These are phyloP conservation scores for Fragosphaeria purpurea DNA, from an alignment of 2,329 filamentous ascomycete genomes.

Conservation along the genomic window DNA sequence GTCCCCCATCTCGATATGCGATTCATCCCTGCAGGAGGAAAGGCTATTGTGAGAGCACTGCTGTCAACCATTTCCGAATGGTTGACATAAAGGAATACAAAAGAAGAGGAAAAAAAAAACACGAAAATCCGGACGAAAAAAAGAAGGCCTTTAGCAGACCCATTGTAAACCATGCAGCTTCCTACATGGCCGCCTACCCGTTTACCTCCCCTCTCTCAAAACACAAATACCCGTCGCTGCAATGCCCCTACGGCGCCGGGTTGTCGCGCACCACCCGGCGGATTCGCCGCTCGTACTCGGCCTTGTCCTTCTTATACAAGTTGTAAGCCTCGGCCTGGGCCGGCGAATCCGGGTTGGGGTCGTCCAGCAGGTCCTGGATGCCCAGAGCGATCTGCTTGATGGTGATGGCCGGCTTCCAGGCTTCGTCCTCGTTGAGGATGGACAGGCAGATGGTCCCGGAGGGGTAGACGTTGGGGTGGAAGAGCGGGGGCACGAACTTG, in stretches of 20 bases:
- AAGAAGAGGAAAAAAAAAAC: background rate
- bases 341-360: constrained; percentile 93
- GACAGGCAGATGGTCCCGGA: constrained; percentile 95
- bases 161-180: too few species aligned
- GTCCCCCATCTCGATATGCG: too few species aligned
- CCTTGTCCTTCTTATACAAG: constrained; percentile 81
- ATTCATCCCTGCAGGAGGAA: too few species aligned
- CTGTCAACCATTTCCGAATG: too few species aligned
- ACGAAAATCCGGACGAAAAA: background rate
- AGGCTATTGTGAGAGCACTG: too few species aligned
- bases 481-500: constrained; percentile 92
- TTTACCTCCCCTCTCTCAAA: too few species aligned
- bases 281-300: constrained; percentile 82
- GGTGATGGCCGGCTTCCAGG: constrained; percentile 96
- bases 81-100: background rate
- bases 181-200: too few species aligned
- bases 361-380: constrained; percentile 90
- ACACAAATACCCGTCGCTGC: too few species aligned
- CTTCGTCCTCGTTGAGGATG: constrained; percentile 96
- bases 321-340: constrained; percentile 97
- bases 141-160: background rate
- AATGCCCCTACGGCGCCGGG: constrained; percentile 50
- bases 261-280: constrained; percentile 83
- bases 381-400: constrained; percentile 96
- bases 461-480: constrained; percentile 97